Conservation (phyloP, 1,139 yeast species). For the Saccharomyces hybrid region DNA sequence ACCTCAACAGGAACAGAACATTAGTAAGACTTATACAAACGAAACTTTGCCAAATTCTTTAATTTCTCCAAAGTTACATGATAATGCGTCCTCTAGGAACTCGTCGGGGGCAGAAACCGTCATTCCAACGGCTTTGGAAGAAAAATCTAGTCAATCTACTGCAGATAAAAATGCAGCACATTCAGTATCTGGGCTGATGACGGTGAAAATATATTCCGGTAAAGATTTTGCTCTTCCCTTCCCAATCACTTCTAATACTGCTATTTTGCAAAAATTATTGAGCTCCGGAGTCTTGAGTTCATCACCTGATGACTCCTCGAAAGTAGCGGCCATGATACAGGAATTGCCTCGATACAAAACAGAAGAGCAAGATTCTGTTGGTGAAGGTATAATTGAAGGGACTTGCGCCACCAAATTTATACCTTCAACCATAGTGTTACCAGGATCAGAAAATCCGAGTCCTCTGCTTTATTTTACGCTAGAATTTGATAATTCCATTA, state of each 20-base stretch:
- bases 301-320: slow-evolving; percentile 6
- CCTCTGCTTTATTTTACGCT: slow-evolving; percentile 58
- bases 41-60: not conserved
- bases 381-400: slow-evolving; percentile 21
- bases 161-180: not conserved
- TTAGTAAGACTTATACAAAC: not conserved
- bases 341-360: slow-evolving; percentile 17
- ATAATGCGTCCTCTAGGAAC: not conserved
- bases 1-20: not conserved
- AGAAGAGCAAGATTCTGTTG: slow-evolving; percentile 16
- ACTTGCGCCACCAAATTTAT: slow-evolving; percentile 35
- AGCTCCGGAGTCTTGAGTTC: slow-evolving; percentile 19
- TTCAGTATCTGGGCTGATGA: slow-evolving; percentile 24
- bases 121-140: not conserved
- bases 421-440: slow-evolving; percentile 60
- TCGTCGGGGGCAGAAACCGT: not conserved
- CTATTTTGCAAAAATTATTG: slow-evolving; percentile 21
- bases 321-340: slow-evolving; percentile 19
- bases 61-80: not conserved
- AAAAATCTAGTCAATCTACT: not conserved
- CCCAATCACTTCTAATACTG: slow-evolving; percentile 26
- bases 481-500: slow-evolving; percentile 72
- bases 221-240: slow-evolving; percentile 27
- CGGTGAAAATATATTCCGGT: slow-evolving; percentile 28
- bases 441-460: slow-evolving; percentile 40